These are phyloP conservation scores for Crithidia sp. DNA, from an alignment of 208 protist species.

Conservation along the genomic window DNA sequence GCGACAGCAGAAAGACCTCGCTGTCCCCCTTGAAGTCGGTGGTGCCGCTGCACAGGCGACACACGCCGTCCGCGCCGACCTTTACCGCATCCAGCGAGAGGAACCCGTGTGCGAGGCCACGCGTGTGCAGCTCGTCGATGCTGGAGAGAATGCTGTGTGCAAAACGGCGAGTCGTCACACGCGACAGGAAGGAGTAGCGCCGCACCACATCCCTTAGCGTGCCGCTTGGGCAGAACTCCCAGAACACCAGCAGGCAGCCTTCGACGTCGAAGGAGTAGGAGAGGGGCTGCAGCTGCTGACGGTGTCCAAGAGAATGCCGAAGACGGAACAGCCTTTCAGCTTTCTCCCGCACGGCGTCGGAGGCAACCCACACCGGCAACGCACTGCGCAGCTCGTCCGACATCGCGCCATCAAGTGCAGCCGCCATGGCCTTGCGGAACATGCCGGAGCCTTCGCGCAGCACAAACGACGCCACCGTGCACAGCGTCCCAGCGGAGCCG, in stretches of 20 bases:
- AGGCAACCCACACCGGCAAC: slow-evolving; percentile 2
- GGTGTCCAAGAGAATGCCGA: not conserved
- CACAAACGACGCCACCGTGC: slow-evolving; percentile 11
- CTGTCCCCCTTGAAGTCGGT: not conserved
- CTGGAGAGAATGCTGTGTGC: not conserved
- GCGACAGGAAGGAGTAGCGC: not conserved
- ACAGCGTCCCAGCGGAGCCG: slow-evolving; percentile 9
- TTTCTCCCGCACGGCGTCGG: not conserved
- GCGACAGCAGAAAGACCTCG: not conserved
- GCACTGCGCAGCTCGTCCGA: slow-evolving; percentile 14
- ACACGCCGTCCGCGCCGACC: not conserved
- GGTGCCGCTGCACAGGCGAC: not conserved
- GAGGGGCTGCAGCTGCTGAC: too few species aligned
- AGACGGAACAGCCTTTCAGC: not conserved
- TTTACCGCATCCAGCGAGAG: not conserved
- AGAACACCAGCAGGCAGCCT: not conserved
- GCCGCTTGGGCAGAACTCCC: not conserved
- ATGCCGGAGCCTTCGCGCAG: slow-evolving; percentile 3
- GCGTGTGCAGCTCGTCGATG: not conserved
- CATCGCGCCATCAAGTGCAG: slow-evolving; percentile 7
- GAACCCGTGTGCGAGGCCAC: not conserved
- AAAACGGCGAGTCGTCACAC: not conserved
- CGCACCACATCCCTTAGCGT: not conserved
- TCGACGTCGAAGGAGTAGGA: not conserved
- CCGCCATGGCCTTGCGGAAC: not conserved